Conservation (phyloP, 768 basidiomycete species). For the Hericium coralloides region DNA sequence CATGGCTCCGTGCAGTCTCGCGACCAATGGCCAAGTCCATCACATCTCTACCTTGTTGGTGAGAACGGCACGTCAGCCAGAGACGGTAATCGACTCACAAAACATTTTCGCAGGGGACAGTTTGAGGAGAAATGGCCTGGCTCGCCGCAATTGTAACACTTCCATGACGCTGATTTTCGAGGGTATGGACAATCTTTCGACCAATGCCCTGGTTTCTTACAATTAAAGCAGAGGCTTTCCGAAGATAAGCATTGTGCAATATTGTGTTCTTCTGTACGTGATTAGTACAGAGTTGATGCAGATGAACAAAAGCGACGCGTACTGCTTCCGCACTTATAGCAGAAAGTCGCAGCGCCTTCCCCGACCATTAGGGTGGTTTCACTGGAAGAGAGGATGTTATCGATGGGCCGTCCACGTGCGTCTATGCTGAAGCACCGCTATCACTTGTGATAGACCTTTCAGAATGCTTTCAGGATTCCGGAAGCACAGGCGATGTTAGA, state of each 20-base stretch:
- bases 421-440: no score
- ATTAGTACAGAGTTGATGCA: no score
- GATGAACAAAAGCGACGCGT: no score
- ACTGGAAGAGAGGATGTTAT: no score
- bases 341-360: no score
- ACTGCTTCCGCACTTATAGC: no score
- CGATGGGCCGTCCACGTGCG: no score
- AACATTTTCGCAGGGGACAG: not conserved
- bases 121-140: not conserved
- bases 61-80: not conserved
- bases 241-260: not conserved
- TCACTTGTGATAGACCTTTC: no score
- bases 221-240: not conserved
- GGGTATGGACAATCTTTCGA: not conserved
- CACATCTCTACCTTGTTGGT: not conserved
- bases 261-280: no score
- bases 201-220: not conserved
- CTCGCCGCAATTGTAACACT: not conserved
- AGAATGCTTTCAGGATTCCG: no score
- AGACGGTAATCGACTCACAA: not conserved
- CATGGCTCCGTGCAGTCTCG: not conserved
- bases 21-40: not conserved
- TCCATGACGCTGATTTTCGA: not conserved
- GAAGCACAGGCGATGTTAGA: no score
- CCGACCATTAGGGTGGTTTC: no score